Evolutionary conservation across 345 rosid genomes (phyloP).

Genomic region (Microthlaspi erraticum): DNA sequence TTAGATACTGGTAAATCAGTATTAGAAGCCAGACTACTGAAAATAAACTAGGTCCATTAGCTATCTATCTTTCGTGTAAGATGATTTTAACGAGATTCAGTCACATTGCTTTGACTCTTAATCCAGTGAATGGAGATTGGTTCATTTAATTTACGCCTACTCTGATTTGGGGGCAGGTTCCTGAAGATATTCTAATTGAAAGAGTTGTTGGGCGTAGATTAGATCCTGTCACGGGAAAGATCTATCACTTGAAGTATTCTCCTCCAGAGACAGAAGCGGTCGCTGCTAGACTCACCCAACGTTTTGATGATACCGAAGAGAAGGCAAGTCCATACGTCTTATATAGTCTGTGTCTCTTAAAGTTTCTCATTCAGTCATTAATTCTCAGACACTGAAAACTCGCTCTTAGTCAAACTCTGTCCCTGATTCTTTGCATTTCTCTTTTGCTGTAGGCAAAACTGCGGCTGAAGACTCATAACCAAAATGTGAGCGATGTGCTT

Average conservation of each 20-base stretch:
- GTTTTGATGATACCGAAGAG: conserved; percentile 95
- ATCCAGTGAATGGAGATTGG: neutral
- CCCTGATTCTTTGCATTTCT: neutral
- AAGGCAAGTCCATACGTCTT: conserved; percentile 59
- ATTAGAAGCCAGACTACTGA: neutral
- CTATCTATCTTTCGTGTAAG: neutral
- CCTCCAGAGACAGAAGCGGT: conserved; percentile 91
- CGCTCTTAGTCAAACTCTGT: conserved; percentile 10
- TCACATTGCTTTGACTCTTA: conserved; percentile 8
- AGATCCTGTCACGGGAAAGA: conserved; percentile 94
- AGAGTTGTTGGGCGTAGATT: conserved; percentile 92
- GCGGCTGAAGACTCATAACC: conserved; percentile 75
- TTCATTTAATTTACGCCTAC: conserved; percentile 13
- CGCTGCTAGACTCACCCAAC: conserved; percentile 83
- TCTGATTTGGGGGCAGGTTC: conserved; percentile 61
- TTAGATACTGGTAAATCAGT: neutral
- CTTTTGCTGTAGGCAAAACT: conserved; percentile 66
- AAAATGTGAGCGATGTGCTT: conserved; percentile 86
- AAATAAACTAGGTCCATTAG: neutral
- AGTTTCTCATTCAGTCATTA: neutral
- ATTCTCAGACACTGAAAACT: neutral
- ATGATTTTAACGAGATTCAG: neutral
- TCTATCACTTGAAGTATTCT: conserved; percentile 88
- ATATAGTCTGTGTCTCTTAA: conserved; percentile 1
- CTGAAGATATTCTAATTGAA: conserved; percentile 87